A percentile compares a stretch with the other conserved stretches of the same genome.
These are phyloP conservation scores for Mycena rosella DNA, from an alignment of 768 basidiomycete species.

Conservation along the genomic window DNA sequence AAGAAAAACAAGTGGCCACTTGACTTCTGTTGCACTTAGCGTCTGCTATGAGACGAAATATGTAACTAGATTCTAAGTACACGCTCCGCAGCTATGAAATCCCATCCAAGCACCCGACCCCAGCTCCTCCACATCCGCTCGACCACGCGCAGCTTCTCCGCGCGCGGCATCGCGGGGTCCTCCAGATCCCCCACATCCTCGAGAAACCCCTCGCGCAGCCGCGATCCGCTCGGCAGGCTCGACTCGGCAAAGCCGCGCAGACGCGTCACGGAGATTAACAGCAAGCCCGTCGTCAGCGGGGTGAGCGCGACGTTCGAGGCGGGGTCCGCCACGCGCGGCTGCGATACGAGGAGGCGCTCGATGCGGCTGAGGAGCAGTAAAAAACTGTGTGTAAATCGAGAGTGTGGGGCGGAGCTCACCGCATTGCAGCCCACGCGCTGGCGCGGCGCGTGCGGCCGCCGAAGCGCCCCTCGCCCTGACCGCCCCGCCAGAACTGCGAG, in stretches of 20 bases:
- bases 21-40: no score
- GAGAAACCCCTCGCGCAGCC: slow-evolving; percentile 82
- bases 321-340: slow-evolving; percentile 46
- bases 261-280: slow-evolving; percentile 77
- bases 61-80: slow-evolving; percentile 1
- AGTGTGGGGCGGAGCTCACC: slow-evolving; percentile 54
- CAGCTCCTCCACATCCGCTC: slow-evolving; percentile 93
- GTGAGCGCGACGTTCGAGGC: slow-evolving; percentile 49
- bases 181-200: slow-evolving; percentile 89
- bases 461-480: slow-evolving; percentile 62
- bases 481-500: slow-evolving; percentile 61
- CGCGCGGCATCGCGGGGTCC: slow-evolving; percentile 73
- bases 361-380: slow-evolving; percentile 59
- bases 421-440: slow-evolving; percentile 78
- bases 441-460: slow-evolving; percentile 69
- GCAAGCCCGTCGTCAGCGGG: slow-evolving; percentile 77
- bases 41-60: no score
- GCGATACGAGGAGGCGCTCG: slow-evolving; percentile 74
- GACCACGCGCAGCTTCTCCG: slow-evolving; percentile 82
- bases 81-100: slow-evolving; percentile 38
- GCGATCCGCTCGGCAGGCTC: slow-evolving; percentile 68
- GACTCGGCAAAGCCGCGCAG: slow-evolving; percentile 74
- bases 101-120: slow-evolving; percentile 79
- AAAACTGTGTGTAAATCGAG: neutral
- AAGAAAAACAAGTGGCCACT: no score